phyloP scores from a whole-genome alignment of 192 early-diverging fungal species.

The Thamnidium elegans region DNA sequence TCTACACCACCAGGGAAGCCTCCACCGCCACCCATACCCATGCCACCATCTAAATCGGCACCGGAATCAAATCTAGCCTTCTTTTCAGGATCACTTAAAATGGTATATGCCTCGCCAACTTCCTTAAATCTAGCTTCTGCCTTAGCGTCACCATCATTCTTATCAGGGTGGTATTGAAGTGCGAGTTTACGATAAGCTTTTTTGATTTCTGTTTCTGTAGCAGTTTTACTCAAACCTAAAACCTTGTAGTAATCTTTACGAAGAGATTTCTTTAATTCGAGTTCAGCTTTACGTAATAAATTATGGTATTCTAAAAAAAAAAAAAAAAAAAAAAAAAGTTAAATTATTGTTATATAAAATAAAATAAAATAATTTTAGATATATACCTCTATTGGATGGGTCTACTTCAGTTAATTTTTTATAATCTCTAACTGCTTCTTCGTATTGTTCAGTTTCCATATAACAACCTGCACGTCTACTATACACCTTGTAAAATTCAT shows the following conservation, averaged over 20 bases:
- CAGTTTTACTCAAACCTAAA: conserved; percentile 70
- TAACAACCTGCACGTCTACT: conserved; percentile 74
- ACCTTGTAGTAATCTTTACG: conserved; percentile 98
- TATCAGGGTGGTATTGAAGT: conserved; percentile 89
- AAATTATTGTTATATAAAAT: too few relatives aligned
- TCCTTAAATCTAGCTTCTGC: conserved; percentile 84
- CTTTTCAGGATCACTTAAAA: conserved; percentile 79
- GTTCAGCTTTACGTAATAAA: conserved; percentile 56
- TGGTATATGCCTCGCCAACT: conserved; percentile 74
- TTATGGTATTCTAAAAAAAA: conserved; percentile 32
- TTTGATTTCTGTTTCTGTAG: conserved; percentile 77
- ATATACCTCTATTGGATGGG: conserved; percentile 56
- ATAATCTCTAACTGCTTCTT: conserved; percentile 80
- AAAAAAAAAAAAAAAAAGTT: not conserved
- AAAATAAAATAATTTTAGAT: too few relatives aligned
- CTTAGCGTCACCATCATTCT: conserved; percentile 67
- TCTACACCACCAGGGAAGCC: conserved; percentile 51
- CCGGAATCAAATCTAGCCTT: conserved; percentile 79
- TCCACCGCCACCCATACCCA: conserved; percentile 35
- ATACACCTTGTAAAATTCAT: conserved; percentile 69
- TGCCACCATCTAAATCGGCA: conserved; percentile 69
- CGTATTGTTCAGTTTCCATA: conserved; percentile 69
- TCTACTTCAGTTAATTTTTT: conserved; percentile 57
- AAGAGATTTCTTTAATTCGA: conserved; percentile 65
- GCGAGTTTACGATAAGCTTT: conserved; percentile 84